A percentile compares a stretch with the other conserved stretches of the same genome.
Evolutionary conservation across 2,329 filamentous ascomycete genomes (phyloP).

Genomic region (Akanthomyces muscarius): DNA sequence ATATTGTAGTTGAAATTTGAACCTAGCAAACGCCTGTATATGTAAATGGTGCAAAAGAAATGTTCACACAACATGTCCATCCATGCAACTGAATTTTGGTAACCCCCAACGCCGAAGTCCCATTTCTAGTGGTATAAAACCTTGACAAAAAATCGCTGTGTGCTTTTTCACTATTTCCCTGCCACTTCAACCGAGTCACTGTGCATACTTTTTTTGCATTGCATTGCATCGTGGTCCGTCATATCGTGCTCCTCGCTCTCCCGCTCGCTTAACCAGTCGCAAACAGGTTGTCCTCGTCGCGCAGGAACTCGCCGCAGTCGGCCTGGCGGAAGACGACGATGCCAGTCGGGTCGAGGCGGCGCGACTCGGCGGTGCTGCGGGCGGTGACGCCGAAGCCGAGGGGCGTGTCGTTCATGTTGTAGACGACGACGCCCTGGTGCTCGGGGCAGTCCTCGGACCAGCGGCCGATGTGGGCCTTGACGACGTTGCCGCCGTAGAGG

Average conservation of each 20-base stretch:
- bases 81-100: constrained; percentile 12
- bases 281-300: constrained; percentile 70
- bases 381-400: constrained; percentile 90
- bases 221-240: not conserved
- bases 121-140: constrained; percentile 8
- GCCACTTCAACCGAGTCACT: no score
- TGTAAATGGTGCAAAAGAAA: constrained; percentile 11
- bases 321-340: constrained; percentile 88
- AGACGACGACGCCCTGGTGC: constrained; percentile 86
- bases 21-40: constrained; percentile 11
- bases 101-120: constrained; percentile 12
- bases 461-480: constrained; percentile 66
- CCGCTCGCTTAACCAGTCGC: constrained; percentile 41
- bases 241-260: not conserved
- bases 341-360: constrained; percentile 83
- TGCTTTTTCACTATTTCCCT: no score
- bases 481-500: constrained; percentile 86
- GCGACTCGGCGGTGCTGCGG: constrained; percentile 77
- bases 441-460: constrained; percentile 91
- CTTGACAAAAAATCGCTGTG: not conserved
- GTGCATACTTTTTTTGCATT: not conserved
- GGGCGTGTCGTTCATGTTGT: constrained; percentile 90
- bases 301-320: constrained; percentile 90
- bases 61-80: constrained; percentile 8
- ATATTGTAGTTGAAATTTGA: not conserved